Percentiles rank a stretch among this genome's conserved stretches.
phyloP scores from a whole-genome alignment of 805 yeast species.

The Candida silvatica region DNA sequence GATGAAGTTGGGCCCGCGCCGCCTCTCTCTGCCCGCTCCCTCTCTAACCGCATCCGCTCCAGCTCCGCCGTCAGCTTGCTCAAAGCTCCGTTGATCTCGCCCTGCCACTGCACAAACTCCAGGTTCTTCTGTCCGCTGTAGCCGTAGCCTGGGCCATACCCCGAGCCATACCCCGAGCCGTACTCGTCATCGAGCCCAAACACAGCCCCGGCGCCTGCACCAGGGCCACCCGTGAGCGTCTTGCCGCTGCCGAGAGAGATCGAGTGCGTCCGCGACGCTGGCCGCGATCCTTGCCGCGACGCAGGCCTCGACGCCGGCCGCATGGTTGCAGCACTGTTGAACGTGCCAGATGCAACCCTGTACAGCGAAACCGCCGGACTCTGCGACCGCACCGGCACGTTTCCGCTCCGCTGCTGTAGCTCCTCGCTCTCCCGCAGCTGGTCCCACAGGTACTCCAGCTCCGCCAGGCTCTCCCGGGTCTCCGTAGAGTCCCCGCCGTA shows the following conservation, averaged over 20 bases:
- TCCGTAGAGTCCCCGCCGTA: conserved; percentile 62
- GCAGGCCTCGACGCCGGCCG: conserved; percentile 23
- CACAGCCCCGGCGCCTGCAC: too few relatives aligned
- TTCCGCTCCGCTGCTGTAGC: conserved; percentile 5
- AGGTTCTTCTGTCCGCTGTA: conserved; percentile 14
- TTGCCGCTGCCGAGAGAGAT: too few relatives aligned
- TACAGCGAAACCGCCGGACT: conserved; percentile 25
- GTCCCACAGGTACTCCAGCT: conserved; percentile 69
- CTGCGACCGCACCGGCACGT: background rate
- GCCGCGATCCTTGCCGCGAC: too few relatives aligned
- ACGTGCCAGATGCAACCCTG: conserved; percentile 22
- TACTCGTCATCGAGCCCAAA: too few relatives aligned
- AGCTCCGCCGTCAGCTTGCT: conserved; percentile 36
- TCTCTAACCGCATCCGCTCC: conserved; percentile 6
- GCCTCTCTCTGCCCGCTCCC: too few relatives aligned
- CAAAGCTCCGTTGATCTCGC: conserved; percentile 39
- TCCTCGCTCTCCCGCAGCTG: conserved; percentile 42
- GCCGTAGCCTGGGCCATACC: conserved; percentile 9
- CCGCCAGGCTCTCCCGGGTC: conserved; percentile 55
- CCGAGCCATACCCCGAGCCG: conserved; percentile 20
- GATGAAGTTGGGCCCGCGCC: too few relatives aligned
- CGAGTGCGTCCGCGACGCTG: too few relatives aligned
- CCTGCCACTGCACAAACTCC: conserved; percentile 46
- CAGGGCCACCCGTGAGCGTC: too few relatives aligned
- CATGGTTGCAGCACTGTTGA: conserved; percentile 18